Percentiles rank a stretch among this genome's conserved stretches.
Conservation (phyloP, 2,329 filamentous ascomycete species). For the Penicillium fuscoglaucum region DNA sequence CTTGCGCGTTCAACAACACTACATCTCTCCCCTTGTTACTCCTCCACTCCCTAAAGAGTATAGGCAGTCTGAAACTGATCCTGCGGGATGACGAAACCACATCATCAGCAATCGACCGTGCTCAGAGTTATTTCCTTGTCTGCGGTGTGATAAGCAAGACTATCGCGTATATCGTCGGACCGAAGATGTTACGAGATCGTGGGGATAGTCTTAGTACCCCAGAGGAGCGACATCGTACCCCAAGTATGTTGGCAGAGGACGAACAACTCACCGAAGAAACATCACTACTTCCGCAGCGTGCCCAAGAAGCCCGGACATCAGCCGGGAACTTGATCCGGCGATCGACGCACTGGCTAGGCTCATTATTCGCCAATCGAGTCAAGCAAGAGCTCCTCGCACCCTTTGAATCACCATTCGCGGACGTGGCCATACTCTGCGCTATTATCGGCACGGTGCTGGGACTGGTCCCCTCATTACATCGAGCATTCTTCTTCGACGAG, state of each 20-base stretch:
- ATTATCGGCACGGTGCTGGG: constrained; percentile 57
- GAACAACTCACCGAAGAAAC: constrained; percentile 48
- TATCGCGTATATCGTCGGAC: not conserved
- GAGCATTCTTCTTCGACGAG: constrained; percentile 60
- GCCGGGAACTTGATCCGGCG: constrained; percentile 26
- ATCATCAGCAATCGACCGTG: not conserved
- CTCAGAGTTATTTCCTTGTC: not conserved
- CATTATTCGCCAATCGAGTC: constrained; percentile 36
- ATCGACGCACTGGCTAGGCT: constrained; percentile 29
- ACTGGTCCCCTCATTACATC: constrained; percentile 59
- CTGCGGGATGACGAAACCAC: not conserved
- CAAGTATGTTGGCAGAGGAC: not conserved
- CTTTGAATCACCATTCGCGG: constrained; percentile 55
- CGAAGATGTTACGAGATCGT: not conserved
- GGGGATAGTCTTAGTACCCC: not conserved
- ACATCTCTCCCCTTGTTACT: not conserved
- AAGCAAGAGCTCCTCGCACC: constrained; percentile 38
- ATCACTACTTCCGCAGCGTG: constrained; percentile 50
- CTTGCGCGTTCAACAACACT: not conserved
- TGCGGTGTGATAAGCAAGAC: not conserved
- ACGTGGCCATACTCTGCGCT: constrained; percentile 63
- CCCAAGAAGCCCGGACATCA: constrained; percentile 16
- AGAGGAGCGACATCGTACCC: not conserved
- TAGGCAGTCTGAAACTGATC: not conserved
- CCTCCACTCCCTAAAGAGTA: not conserved